These are phyloP conservation scores for Inonotus hispidus DNA, from an alignment of 1,284 basidiomycete genomes.

Conservation along the genomic window DNA sequence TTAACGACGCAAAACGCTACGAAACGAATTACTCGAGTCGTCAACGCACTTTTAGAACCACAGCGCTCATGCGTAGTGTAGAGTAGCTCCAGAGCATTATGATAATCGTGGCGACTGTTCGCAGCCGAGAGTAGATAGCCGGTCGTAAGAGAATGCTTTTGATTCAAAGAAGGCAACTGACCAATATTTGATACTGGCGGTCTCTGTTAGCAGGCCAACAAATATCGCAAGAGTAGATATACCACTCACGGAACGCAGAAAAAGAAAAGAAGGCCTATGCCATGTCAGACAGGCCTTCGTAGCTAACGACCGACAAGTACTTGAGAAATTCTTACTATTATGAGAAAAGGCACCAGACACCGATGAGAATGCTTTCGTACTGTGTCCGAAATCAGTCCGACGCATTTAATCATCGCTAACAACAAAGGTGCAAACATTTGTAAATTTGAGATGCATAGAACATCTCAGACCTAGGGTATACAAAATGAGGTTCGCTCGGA, in stretches of 20 bases:
- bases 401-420: background rate
- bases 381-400: background rate
- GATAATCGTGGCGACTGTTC: background rate
- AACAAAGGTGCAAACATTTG: background rate
- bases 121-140: background rate
- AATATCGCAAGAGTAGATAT: background rate
- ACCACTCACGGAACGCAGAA: background rate
- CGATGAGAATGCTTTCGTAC: background rate
- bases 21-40: background rate
- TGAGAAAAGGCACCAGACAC: background rate
- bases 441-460: slow-evolving; percentile 12
- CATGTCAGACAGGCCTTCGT: background rate
- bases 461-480: slow-evolving; percentile 1
- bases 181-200: background rate
- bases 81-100: background rate
- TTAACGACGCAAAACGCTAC: background rate
- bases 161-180: background rate
- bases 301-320: background rate
- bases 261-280: background rate
- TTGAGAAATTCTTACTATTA: background rate
- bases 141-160: background rate
- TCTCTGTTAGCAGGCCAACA: background rate
- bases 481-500: background rate
- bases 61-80: background rate
- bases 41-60: background rate